Conservation (phyloP, 1,284 basidiomycete species). For the Wallemia mellicola region DNA sequence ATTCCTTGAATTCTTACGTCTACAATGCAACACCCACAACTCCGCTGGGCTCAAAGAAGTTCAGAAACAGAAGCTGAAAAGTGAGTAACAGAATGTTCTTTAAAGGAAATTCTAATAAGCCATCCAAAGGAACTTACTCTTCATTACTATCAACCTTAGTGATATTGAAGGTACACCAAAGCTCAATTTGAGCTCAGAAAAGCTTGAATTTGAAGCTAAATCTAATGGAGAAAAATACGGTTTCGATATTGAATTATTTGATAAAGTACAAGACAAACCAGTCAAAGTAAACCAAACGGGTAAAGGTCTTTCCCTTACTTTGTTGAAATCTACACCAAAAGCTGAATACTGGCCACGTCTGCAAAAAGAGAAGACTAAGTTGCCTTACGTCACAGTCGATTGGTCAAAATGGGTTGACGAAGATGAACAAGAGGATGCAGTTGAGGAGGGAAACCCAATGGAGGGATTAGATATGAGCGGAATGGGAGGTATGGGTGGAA, state of each 20-base stretch:
- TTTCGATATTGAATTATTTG: slow-evolving; percentile 41
- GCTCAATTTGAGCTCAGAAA: slow-evolving; percentile 30
- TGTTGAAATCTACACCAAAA: slow-evolving; percentile 36
- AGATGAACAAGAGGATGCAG: slow-evolving; percentile 54
- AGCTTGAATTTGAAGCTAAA: slow-evolving; percentile 37
- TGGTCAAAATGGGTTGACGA: slow-evolving; percentile 82
- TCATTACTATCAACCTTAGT: slow-evolving; percentile 52
- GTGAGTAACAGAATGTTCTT: slow-evolving; percentile 8
- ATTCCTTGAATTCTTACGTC: slow-evolving; percentile 15
- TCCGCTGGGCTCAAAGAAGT: slow-evolving; percentile 72
- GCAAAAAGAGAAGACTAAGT: slow-evolving; percentile 54
- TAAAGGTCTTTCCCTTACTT: slow-evolving; percentile 26
- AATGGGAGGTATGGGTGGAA: slow-evolving; percentile 21
- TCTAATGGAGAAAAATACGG: slow-evolving; percentile 32
- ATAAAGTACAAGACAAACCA: slow-evolving; percentile 16
- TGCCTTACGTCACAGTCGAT: slow-evolving; percentile 59
- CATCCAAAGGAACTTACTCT: slow-evolving; percentile 40
- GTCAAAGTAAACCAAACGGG: slow-evolving; percentile 25
- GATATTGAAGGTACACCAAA: slow-evolving; percentile 36
- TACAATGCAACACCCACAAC: slow-evolving; percentile 34
- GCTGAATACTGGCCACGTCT: slow-evolving; percentile 65
- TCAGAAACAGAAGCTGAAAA: slow-evolving; percentile 32
- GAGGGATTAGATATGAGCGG: slow-evolving; percentile 12
- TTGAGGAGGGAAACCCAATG: slow-evolving; percentile 10
- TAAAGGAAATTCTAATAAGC: too few species aligned